Conservation (phyloP, 2,329 filamentous ascomycete genomes). For the Exophiala calicioides region DNA sequence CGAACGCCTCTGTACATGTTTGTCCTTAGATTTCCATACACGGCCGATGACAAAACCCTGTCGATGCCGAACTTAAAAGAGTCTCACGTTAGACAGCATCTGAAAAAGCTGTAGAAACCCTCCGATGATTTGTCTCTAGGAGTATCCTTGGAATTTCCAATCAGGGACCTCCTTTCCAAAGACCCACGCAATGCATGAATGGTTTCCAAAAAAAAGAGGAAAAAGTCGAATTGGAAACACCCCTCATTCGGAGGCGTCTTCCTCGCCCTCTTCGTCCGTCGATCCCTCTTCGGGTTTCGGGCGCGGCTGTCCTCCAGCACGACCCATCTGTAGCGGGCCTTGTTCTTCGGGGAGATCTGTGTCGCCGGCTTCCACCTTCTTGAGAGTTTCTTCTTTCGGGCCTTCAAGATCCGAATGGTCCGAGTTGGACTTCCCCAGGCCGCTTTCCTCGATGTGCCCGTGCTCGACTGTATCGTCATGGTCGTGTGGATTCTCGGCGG, state of each 20-base stretch:
- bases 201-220: neutral
- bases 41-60: too few relatives aligned
- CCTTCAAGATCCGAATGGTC: constrained; percentile 10
- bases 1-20: too few relatives aligned
- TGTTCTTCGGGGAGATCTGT: neutral
- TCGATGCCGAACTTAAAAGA: too few relatives aligned
- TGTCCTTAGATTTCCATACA: too few relatives aligned
- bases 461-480: constrained; percentile 17
- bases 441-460: constrained; percentile 13
- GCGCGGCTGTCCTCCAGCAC: neutral
- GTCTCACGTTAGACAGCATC: too few relatives aligned
- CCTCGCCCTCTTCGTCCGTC: neutral
- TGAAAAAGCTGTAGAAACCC: too few relatives aligned
- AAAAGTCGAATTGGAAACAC: neutral
- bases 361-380: neutral
- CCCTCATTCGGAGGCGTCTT: neutral
- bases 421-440: neutral
- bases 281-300: neutral
- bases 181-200: neutral
- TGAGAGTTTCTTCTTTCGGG: constrained; percentile 2
- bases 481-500: constrained; percentile 2
- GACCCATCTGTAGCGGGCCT: neutral
- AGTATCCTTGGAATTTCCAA: neutral
- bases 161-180: neutral
- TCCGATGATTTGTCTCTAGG: too few relatives aligned